These are phyloP conservation scores for Styphnolobium japonicum DNA, from an alignment of 306 rosid genomes.

Conservation along the genomic window DNA sequence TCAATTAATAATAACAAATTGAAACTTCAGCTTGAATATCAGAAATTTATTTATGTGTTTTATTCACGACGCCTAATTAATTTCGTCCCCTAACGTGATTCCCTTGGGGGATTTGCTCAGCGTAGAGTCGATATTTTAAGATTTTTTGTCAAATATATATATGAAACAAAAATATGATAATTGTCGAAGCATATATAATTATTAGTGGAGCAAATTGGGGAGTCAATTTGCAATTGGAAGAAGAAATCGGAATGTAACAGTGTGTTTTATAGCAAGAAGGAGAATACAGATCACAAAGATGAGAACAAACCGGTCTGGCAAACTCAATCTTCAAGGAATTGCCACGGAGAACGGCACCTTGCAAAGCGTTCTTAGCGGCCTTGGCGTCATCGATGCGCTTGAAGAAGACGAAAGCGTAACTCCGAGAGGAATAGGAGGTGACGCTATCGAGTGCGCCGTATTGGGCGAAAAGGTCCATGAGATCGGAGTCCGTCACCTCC, in stretches of 20 bases:
- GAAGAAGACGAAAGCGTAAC: constrained; percentile 84
- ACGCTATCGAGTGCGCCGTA: constrained; percentile 92
- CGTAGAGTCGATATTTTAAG: background rate
- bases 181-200: background rate
- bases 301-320: constrained; percentile 97
- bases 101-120: background rate
- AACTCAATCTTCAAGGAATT: constrained; percentile 74
- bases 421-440: constrained; percentile 69
- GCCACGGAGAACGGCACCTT: constrained; percentile 64
- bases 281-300: constrained; percentile 38
- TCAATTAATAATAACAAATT: background rate
- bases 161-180: background rate
- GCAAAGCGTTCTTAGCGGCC: constrained; percentile 83
- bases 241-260: background rate
- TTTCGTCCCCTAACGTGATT: background rate
- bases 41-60: background rate
- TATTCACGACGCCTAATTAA: background rate
- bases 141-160: background rate
- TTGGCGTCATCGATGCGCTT: constrained; percentile 82
- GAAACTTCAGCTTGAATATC: background rate
- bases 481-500: constrained; percentile 75
- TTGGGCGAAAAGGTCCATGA: constrained; percentile 70
- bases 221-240: background rate
- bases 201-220: background rate
- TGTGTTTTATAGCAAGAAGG: background rate